A percentile compares a stretch with the other conserved stretches of the same genome.
Evolutionary conservation across 345 rosid species (phyloP).

Genomic region (Brassica nigra): DNA sequence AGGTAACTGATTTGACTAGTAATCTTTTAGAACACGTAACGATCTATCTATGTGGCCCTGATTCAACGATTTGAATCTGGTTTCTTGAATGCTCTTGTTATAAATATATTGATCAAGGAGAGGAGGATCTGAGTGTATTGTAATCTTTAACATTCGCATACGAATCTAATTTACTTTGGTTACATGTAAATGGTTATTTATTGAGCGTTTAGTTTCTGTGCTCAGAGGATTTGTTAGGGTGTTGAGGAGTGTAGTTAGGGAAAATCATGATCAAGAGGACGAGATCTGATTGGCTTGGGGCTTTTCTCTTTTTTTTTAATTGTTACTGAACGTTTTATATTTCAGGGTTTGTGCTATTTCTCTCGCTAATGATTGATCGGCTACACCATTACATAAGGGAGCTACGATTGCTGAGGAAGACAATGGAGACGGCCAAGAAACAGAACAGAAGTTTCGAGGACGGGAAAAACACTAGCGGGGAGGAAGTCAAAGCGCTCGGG

Average conservation of each 20-base stretch:
- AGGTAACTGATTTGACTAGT: not conserved
- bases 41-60: not conserved
- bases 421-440: constrained; percentile 77
- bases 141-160: not conserved
- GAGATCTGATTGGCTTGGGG: not conserved
- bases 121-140: not conserved
- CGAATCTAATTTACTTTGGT: not conserved
- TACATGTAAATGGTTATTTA: not conserved
- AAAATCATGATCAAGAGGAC: not conserved
- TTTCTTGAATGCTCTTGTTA: not conserved
- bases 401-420: constrained; percentile 67
- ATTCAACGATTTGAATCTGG: not conserved
- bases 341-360: constrained; percentile 79
- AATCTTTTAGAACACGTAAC: not conserved
- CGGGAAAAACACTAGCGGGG: constrained; percentile 50
- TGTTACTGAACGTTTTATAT: not conserved
- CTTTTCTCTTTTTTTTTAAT: not conserved
- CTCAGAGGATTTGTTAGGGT: constrained; percentile 11
- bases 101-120: not conserved
- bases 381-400: constrained; percentile 88
- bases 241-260: not conserved
- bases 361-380: constrained; percentile 80
- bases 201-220: constrained; percentile 50
- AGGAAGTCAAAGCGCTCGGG: constrained; percentile 48
- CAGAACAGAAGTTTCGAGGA: constrained; percentile 64